Conservation (phyloP, 495 filamentous ascomycete species). For the Chaetomium cochliodes region DNA sequence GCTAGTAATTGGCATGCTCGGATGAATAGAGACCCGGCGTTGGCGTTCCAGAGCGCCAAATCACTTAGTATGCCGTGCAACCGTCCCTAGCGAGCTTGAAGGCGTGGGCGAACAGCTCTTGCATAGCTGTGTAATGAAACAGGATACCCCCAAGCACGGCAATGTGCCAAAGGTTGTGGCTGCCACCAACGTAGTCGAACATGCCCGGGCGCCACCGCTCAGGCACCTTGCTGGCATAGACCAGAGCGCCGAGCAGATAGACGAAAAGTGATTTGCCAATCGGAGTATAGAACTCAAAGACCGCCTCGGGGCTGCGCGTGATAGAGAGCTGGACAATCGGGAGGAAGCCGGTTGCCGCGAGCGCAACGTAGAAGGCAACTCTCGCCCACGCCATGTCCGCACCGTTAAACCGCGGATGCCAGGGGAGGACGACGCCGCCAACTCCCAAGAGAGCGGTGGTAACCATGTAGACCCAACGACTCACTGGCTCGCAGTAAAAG, state of each 20-base stretch:
- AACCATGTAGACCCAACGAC: slow-evolving; percentile 82
- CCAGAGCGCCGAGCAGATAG: slow-evolving; percentile 76
- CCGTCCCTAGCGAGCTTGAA: slow-evolving; percentile 65
- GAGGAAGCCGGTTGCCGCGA: slow-evolving; percentile 87
- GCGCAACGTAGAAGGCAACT: slow-evolving; percentile 85
- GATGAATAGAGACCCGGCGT: not conserved
- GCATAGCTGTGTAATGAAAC: slow-evolving; percentile 95
- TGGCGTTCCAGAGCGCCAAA: slow-evolving; percentile 14
- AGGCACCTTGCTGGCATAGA: slow-evolving; percentile 93
- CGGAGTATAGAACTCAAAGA: slow-evolving; percentile 84
- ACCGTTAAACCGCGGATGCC: slow-evolving; percentile 95
- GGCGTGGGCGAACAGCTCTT: slow-evolving; percentile 85
- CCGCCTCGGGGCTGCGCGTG: slow-evolving; percentile 71
- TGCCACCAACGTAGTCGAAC: slow-evolving; percentile 92
- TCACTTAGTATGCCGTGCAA: slow-evolving; percentile 45
- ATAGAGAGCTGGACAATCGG: slow-evolving; percentile 79
- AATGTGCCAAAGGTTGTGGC: slow-evolving; percentile 97
- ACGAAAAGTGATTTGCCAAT: slow-evolving; percentile 80
- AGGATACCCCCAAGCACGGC: slow-evolving; percentile 95
- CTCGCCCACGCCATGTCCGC: slow-evolving; percentile 87
- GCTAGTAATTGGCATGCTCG: not conserved
- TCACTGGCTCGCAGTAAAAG: slow-evolving; percentile 93
- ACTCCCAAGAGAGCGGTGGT: slow-evolving; percentile 79
- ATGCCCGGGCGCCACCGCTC: slow-evolving; percentile 88
- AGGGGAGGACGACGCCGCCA: slow-evolving; percentile 87